Evolutionary conservation across 148 eudicot genomes (phyloP).

Genomic region (Vaccinium vitisidaea): DNA sequence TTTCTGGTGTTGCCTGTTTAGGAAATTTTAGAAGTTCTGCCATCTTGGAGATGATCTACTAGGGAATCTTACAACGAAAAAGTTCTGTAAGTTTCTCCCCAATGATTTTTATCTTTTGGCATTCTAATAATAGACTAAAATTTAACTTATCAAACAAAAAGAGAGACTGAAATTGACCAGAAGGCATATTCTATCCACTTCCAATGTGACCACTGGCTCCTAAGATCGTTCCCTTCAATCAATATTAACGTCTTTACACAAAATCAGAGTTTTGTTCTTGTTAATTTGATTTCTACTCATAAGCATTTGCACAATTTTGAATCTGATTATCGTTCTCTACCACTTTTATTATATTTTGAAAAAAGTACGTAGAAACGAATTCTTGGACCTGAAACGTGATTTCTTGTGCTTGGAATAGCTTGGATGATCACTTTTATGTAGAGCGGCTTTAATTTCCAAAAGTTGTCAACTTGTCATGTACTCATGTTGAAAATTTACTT

Average conservation of each 20-base stretch:
- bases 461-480: not conserved
- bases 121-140: not conserved
- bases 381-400: not conserved
- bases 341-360: not conserved
- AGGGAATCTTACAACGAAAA: conserved; percentile 41
- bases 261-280: not conserved
- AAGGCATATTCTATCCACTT: not conserved
- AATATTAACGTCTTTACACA: not conserved
- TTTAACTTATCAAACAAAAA: no score
- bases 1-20: not conserved
- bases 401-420: not conserved
- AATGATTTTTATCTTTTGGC: not conserved
- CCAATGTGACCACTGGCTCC: not conserved
- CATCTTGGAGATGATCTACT: conserved; percentile 37
- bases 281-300: not conserved
- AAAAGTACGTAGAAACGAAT: not conserved
- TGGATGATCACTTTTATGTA: not conserved
- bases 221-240: conserved; percentile 2
- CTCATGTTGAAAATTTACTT: not conserved
- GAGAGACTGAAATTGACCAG: not conserved
- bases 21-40: conserved; percentile 37
- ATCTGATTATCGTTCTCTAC: not conserved
- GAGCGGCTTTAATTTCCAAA: not conserved
- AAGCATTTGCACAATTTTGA: not conserved
- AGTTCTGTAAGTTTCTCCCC: conserved; percentile 42